These are phyloP conservation scores for Penicillium olsonii DNA, from an alignment of 2,329 filamentous ascomycete species.

Conservation along the genomic window DNA sequence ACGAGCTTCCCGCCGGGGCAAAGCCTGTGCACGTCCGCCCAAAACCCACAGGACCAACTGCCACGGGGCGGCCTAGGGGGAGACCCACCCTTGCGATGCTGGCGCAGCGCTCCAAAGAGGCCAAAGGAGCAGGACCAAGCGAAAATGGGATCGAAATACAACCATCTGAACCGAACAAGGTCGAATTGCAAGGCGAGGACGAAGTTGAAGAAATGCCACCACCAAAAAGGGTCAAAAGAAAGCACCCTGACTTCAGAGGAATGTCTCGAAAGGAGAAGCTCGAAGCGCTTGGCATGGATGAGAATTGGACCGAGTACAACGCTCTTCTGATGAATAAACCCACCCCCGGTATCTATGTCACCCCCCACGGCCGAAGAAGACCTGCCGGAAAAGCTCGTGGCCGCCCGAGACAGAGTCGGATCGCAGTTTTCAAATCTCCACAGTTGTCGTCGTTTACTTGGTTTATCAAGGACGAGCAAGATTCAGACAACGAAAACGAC, in stretches of 20 bases:
- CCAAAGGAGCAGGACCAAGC: neutral
- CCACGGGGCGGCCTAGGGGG: constrained; percentile 6
- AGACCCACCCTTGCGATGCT: constrained; percentile 15
- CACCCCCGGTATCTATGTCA: constrained; percentile 43
- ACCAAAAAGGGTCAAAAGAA: constrained; percentile 18
- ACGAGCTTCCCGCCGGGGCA: constrained; percentile 10
- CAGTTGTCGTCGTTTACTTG: constrained; percentile 37
- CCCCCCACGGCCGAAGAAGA: constrained; percentile 40
- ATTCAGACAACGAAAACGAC: constrained; percentile 8
- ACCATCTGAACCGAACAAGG: neutral
- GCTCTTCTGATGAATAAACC: constrained; percentile 40
- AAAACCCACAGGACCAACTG: neutral
- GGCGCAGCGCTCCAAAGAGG: neutral
- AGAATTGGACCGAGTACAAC: constrained; percentile 45
- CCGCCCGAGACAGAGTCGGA: constrained; percentile 40
- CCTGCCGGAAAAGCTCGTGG: constrained; percentile 41
- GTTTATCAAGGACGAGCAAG: constrained; percentile 29
- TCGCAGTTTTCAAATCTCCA: constrained; percentile 42
- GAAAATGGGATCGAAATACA: neutral
- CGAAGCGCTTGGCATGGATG: constrained; percentile 42
- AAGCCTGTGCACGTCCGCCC: constrained; percentile 7
- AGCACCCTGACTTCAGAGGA: constrained; percentile 24
- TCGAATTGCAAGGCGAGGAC: constrained; percentile 9
- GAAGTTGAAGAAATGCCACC: constrained; percentile 1
- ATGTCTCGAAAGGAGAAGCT: constrained; percentile 43